Conservation (phyloP, 805 yeast genomes). For the Saccharomycopsis javanensis region DNA sequence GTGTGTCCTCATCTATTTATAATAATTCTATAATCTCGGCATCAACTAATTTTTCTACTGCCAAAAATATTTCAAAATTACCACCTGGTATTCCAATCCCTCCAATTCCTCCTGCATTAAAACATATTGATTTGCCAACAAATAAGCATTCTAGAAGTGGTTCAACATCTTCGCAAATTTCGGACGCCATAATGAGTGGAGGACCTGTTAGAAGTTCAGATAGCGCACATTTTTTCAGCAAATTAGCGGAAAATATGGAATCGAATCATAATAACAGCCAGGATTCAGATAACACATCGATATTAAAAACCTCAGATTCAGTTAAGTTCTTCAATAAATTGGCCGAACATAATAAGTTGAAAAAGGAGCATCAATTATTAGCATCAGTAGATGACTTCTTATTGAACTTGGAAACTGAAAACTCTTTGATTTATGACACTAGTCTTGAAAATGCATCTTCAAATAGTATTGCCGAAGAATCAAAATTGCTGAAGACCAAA, state of each 20-base stretch:
- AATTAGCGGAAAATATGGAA: neutral
- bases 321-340: neutral
- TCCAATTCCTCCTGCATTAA: neutral
- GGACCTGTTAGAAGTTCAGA: neutral
- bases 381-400: slow-evolving; percentile 1
- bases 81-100: slow-evolving; percentile 1
- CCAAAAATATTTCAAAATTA: neutral
- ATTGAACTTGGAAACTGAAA: neutral
- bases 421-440: neutral
- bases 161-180: neutral
- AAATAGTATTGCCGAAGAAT: neutral
- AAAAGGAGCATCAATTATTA: neutral
- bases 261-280: neutral
- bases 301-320: neutral
- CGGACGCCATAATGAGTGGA: neutral
- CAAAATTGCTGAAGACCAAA: neutral
- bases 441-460: neutral
- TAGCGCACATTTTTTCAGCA: neutral
- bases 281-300: neutral
- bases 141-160: neutral
- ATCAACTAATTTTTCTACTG: neutral
- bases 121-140: neutral
- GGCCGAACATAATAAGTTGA: neutral
- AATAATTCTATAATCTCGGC: neutral
- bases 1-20: neutral